Evolutionary conservation across 169 alveolate species (phyloP).

Genomic region (Perkinsus chesapeaki): DNA sequence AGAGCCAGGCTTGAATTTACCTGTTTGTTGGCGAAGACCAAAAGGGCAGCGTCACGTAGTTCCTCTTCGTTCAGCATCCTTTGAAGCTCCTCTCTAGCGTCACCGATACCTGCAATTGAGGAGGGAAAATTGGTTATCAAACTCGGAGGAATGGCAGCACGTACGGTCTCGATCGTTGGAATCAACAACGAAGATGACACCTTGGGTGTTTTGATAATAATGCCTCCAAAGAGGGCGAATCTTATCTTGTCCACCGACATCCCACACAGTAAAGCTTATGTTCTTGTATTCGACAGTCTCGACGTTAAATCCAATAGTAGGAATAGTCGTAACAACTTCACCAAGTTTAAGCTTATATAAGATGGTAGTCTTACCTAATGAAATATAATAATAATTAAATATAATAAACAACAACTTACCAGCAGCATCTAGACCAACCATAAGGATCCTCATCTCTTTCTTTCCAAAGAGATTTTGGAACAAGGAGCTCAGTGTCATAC

Average conservation of each 20-base stretch:
- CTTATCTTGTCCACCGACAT: slow-evolving; percentile 90
- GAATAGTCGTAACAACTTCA: slow-evolving; percentile 92
- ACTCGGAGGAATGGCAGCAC: not conserved
- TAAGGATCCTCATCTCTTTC: slow-evolving; percentile 87
- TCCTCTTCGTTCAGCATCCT: slow-evolving; percentile 84
- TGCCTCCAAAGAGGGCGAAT: slow-evolving; percentile 90
- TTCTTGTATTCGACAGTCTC: slow-evolving; percentile 87
- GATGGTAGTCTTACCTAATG: slow-evolving; percentile 92
- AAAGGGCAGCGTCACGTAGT: slow-evolving; percentile 78
- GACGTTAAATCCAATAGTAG: slow-evolving; percentile 93
- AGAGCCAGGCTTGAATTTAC: slow-evolving; percentile 62
- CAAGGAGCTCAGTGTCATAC: slow-evolving; percentile 60
- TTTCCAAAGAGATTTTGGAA: slow-evolving; percentile 73
- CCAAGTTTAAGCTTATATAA: slow-evolving; percentile 90
- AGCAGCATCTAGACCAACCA: slow-evolving; percentile 92
- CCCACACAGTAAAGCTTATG: slow-evolving; percentile 90
- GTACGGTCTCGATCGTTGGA: slow-evolving; percentile 90
- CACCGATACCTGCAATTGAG: not conserved
- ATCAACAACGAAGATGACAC: slow-evolving; percentile 94
- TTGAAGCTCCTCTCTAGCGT: slow-evolving; percentile 81
- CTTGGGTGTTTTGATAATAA: slow-evolving; percentile 89
- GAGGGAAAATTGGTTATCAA: not conserved
- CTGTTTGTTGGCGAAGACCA: slow-evolving; percentile 92
- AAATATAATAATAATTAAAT: not conserved
- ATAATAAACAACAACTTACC: not conserved